Base-by-base conservation (phyloP, 2,329 filamentous ascomycete species). In the Scytalidium lignicola region DNA sequence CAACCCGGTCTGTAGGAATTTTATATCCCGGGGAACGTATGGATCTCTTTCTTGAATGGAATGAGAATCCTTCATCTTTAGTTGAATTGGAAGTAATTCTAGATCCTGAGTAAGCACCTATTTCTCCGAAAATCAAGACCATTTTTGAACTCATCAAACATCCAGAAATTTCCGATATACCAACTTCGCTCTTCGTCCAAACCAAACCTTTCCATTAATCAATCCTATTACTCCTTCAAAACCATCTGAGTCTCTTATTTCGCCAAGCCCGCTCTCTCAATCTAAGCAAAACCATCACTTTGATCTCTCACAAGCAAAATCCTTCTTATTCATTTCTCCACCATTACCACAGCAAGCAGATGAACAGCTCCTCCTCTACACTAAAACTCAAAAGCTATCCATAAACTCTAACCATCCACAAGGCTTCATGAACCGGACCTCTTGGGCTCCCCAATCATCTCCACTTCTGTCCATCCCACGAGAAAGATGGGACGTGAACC, bases 401-500 rank as follows among this genome's bases (percentile, higher is more conserved):
- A 65, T 61, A 43, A 62, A 69, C 41, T 58, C 67, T 44, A 73
- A 75, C 46, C 62, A 68, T 13, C 72, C 73, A 1, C 65, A 66
- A 43, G 72, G 71, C 3, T 74, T 69, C 58, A 72, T 76, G 58
- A 76, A 76, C 51, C 68, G 70, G 28, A 75, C 72, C 2, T 67
- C 67, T 12, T 75, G 70, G 70, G 53, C 57, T 6, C 66, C 68
- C 1, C 72, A 73, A 52, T 51, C 58, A 18, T 22, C 29, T 0
- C 66, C 68, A 1, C 59, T 75, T 2, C 59, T 67, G 13, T 55
- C 55, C 2, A 60, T 74, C 2, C 56, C 65, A 0, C 61, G 65
- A 6, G 44, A 28, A 10, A 17, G 66, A 47, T 75, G 72, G 70
- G 69, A 75, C 47, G 49, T 58, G 3, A 49, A 60, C 17, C 67